A percentile compares a stretch with the other conserved stretches of the same genome.
Conservation (phyloP, 2,329 filamentous ascomycete species). For the Fusarium avenaceum region DNA sequence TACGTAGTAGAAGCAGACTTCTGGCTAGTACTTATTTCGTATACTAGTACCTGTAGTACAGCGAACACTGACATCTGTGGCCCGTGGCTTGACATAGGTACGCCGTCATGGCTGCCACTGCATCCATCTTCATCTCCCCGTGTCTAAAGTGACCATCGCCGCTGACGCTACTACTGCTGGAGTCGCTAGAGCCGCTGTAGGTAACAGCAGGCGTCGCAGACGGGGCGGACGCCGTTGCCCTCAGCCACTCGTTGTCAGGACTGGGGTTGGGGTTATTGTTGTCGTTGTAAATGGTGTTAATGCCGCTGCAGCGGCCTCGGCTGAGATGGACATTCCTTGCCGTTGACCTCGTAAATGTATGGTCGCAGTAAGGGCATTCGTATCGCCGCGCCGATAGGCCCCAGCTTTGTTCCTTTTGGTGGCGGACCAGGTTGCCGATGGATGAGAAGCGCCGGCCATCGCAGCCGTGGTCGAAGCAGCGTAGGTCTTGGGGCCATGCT, state of each 20-base stretch:
- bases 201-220: constrained; percentile 6
- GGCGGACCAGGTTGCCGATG: constrained; percentile 14
- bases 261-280: not conserved
- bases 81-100: constrained; percentile 15
- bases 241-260: constrained; percentile 1
- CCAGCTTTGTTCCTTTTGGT: constrained; percentile 13
- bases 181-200: constrained; percentile 10
- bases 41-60: constrained; percentile 6
- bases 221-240: constrained; percentile 9
- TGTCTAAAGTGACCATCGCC: constrained; percentile 3
- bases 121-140: constrained; percentile 6
- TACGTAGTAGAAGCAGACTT: constrained; percentile 14
- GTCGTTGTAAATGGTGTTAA: constrained; percentile 7
- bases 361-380: constrained; percentile 11
- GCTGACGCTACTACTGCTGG: constrained; percentile 10
- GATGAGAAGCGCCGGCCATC: constrained; percentile 17
- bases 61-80: constrained; percentile 16
- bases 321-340: constrained; percentile 16
- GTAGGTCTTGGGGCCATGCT: constrained; percentile 13
- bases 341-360: constrained; percentile 14
- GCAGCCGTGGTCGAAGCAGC: constrained; percentile 14
- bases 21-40: constrained; percentile 8
- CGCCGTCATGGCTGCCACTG: constrained; percentile 15
- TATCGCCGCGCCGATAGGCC: constrained; percentile 14
- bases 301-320: constrained; percentile 13